Base-by-base conservation (phyloP, 164 flowering plant species). In the Tetrastigma voinierianum region DNA sequence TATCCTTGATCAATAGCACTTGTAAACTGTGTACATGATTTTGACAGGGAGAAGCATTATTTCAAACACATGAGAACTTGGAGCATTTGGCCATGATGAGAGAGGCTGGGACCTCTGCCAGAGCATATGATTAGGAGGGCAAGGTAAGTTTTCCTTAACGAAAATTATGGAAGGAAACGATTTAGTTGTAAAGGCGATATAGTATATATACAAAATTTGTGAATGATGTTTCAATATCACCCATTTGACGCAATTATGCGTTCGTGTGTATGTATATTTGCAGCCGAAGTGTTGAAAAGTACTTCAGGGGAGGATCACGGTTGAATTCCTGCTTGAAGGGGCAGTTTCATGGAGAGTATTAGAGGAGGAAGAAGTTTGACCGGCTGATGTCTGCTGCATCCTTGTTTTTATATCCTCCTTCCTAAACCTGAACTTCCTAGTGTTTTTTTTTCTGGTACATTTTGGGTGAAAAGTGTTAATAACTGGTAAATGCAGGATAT, bases 71-170 rank as follows among this genome's bases (percentile, higher is more conserved):
- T 76, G 97, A 90, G 74, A 90, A 88, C 76, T 77, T 92, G 75
- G 97, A 92, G 75, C 97, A 92, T 68, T 74, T 92, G 72, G 96
- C 96, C 16, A 92, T 92, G 97, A 92, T 92, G 97, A 91, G 83
- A 84, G 88, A 73, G 92, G 15, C 77, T 91, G 73, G 96, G 96
- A 45, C 92, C 93, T 49, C 54, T 91, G 59, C 96, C 96, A 1
- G 82, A 76, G 72, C 88, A 86, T 70, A 88, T 91, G 96, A 75
- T 82, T 62, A 81, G 61, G 65, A 82, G 65, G 54, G 90, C 87
- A 45, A 62, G 62, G 97, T 87, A 77, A 82, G 87, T 21, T 46
- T 52, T 62, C 44, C n/a, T 9, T 23, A 24, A 9, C 70, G 8
- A 25, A 46, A 40, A 20, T n/a, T 62, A 15, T 67, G 15, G 20